These are phyloP conservation scores for Neostapfia colusana DNA, from an alignment of 176 grass and related monocot species.

Conservation along the genomic window DNA sequence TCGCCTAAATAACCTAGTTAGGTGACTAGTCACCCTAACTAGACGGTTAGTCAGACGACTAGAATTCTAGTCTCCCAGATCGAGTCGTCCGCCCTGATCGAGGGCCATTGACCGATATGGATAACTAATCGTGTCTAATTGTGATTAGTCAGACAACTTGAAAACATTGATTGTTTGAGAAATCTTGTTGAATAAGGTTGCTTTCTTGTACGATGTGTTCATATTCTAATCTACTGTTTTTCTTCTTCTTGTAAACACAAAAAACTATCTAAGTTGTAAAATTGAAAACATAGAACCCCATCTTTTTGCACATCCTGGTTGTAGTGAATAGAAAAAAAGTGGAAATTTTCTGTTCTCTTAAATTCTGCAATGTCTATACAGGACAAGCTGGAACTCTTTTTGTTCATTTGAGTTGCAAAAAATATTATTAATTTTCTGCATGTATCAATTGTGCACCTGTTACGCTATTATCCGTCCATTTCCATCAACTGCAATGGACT, in stretches of 20 bases:
- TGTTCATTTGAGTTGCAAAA: neutral
- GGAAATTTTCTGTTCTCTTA: constrained; percentile 15
- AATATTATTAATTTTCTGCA: constrained; percentile 18
- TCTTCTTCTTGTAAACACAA: neutral
- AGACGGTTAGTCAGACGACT: too few relatives aligned
- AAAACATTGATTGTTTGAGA: constrained; percentile 13
- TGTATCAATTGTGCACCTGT: neutral
- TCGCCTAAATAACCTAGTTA: too few relatives aligned
- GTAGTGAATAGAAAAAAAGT: constrained; percentile 2
- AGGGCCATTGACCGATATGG: too few relatives aligned
- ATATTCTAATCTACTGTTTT: neutral
- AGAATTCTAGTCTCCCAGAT: too few relatives aligned
- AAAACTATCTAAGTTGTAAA: constrained; percentile 7
- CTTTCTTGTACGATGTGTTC: constrained; percentile 6
- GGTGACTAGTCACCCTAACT: too few relatives aligned
- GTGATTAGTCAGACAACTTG: too few relatives aligned
- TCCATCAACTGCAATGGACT: neutral
- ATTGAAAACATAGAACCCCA: neutral
- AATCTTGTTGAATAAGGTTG: constrained; percentile 14
- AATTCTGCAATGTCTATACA: constrained; percentile 10
- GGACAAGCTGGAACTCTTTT: neutral
- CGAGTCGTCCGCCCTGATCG: too few relatives aligned
- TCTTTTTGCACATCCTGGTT: constrained; percentile 8
- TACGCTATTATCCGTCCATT: constrained; percentile 2
- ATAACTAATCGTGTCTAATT: too few relatives aligned